These are phyloP conservation scores for Flaveria floridana DNA, from an alignment of 140 eudicot genomes.

Conservation along the genomic window DNA sequence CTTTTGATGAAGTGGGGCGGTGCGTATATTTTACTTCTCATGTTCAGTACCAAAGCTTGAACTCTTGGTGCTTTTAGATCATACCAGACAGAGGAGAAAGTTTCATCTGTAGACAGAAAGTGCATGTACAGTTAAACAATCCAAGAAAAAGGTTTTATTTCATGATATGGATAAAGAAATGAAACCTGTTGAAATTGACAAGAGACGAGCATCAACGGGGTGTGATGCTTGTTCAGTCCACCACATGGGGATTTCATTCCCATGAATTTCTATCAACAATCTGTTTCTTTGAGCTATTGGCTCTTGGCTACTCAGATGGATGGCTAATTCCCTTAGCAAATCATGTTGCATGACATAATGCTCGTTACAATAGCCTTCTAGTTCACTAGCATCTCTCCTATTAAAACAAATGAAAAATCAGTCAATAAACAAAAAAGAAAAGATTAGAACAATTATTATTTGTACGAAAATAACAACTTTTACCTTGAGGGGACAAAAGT, in stretches of 20 bases:
- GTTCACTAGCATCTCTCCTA: constrained; percentile 45
- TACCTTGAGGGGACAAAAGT: constrained; percentile 44
- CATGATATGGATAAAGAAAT: constrained; percentile 11
- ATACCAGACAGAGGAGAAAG: constrained; percentile 34
- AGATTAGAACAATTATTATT: not conserved
- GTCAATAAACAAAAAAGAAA: not conserved
- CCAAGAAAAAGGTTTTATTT: constrained; percentile 3
- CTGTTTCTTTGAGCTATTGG: constrained; percentile 38
- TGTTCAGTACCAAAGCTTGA: constrained; percentile 44
- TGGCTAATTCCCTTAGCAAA: constrained; percentile 43
- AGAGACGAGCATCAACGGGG: constrained; percentile 31
- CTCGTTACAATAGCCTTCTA: constrained; percentile 43
- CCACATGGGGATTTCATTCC: constrained; percentile 43
- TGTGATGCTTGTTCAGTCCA: constrained; percentile 34
- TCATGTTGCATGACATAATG: constrained; percentile 47
- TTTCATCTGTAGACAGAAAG: constrained; percentile 31
- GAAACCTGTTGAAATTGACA: constrained; percentile 50
- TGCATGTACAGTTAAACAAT: constrained; percentile 6
- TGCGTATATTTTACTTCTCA: constrained; percentile 23
- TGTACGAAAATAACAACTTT: not conserved
- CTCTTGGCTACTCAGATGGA: constrained; percentile 34
- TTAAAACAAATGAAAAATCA: not conserved
- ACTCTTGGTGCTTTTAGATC: constrained; percentile 37
- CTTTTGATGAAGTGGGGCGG: constrained; percentile 36
- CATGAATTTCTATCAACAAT: constrained; percentile 31